Evolutionary conservation across 345 rosid genomes (phyloP).

Genomic region (Camelina sativa): DNA sequence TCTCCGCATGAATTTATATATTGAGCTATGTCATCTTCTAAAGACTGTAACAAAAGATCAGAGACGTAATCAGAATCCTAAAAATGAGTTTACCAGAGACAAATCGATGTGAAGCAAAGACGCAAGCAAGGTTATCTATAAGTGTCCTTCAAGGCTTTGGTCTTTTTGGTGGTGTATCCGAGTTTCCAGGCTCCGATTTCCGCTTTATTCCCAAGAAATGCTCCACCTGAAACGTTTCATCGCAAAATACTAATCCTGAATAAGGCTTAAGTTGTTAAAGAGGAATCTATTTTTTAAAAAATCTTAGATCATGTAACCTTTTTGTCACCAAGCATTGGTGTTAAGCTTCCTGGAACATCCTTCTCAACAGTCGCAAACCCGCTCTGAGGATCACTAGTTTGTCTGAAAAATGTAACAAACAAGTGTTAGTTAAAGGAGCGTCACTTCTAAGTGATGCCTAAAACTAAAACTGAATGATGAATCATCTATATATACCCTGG

Average conservation of each 20-base stretch:
- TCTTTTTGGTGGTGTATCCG: conserved; percentile 56
- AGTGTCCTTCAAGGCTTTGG: conserved; percentile 54
- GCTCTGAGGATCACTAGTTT: conserved; percentile 86
- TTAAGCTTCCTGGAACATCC: conserved; percentile 79
- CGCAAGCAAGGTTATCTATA: conserved; percentile 13
- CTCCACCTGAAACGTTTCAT: conserved; percentile 66
- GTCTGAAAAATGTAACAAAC: conserved; percentile 52
- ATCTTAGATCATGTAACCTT: conserved; percentile 55
- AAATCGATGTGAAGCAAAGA: conserved; percentile 22
- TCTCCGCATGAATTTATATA: conserved; percentile 19
- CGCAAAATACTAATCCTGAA: conserved; percentile 10
- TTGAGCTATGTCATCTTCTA: conserved; percentile 20
- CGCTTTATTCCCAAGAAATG: conserved; percentile 95
- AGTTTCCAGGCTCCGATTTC: conserved; percentile 58
- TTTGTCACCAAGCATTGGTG: conserved; percentile 94
- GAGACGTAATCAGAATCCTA: conserved; percentile 23
- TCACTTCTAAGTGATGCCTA: conserved; percentile 8
- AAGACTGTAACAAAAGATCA: conserved; percentile 23
- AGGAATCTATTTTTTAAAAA: background rate
- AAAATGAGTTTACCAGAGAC: conserved; percentile 25
- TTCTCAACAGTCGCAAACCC: conserved; percentile 92
- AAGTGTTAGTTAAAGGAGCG: conserved; percentile 6
- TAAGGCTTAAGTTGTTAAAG: background rate
- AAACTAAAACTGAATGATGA: conserved; percentile 20
- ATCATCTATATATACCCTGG: conserved; percentile 69